phyloP scores from a whole-genome alignment of 2,329 filamentous ascomycete species.

The Juglanconis oblonga region DNA sequence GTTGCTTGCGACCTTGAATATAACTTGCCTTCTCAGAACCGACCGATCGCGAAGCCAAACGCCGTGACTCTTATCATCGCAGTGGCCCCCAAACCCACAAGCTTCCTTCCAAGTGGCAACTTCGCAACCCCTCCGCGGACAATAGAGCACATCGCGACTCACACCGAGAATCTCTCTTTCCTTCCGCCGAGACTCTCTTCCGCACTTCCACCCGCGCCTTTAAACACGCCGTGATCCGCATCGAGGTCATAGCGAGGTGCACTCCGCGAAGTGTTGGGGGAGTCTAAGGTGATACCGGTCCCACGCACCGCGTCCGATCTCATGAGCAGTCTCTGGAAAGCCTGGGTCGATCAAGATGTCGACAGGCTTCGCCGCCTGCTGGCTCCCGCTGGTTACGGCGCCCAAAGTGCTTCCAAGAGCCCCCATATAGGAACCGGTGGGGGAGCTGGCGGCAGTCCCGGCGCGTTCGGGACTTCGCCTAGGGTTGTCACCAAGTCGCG shows the following conservation, averaged over 20 bases:
- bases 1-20: background rate
- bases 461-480: slow-evolving; percentile 46
- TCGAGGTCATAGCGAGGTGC: slow-evolving; percentile 86
- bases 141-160: background rate
- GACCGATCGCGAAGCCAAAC: background rate
- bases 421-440: slow-evolving; percentile 39
- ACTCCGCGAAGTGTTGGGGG: slow-evolving; percentile 53
- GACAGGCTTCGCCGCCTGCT: slow-evolving; percentile 88
- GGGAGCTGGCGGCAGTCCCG: slow-evolving; percentile 33
- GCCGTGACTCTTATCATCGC: background rate
- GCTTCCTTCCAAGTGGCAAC: background rate
- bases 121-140: background rate
- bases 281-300: slow-evolving; percentile 22
- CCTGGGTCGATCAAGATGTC: slow-evolving; percentile 96
- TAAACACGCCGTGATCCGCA: slow-evolving; percentile 84
- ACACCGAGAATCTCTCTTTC: background rate
- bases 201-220: slow-evolving; percentile 59
- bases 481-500: slow-evolving; percentile 47
- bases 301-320: slow-evolving; percentile 37
- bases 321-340: slow-evolving; percentile 96
- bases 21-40: background rate
- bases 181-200: slow-evolving; percentile 12
- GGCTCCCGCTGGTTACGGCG: slow-evolving; percentile 63
- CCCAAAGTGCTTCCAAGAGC: slow-evolving; percentile 54
- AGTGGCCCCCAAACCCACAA: background rate